Conservation (phyloP, 805 yeast genomes). For the Scheffersomyces spartinae region DNA sequence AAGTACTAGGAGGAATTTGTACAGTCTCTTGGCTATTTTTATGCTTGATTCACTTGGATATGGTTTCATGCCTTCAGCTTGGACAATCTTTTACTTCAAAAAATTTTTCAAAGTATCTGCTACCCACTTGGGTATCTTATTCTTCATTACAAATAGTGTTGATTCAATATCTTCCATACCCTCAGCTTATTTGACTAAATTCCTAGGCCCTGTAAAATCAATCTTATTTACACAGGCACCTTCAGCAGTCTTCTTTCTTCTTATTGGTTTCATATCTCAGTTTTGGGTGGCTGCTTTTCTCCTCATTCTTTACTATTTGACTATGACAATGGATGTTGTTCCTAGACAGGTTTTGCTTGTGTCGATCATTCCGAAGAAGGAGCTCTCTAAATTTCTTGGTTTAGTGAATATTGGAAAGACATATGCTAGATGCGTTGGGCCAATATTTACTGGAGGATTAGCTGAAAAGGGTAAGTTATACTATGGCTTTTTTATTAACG, state of each 20-base stretch:
- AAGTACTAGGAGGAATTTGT: slow-evolving; percentile 30
- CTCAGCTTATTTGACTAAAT: slow-evolving; percentile 57
- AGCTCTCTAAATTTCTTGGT: slow-evolving; percentile 72
- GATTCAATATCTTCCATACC: slow-evolving; percentile 66
- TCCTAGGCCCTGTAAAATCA: slow-evolving; percentile 70
- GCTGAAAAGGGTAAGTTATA: slow-evolving; percentile 40
- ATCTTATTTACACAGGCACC: slow-evolving; percentile 69
- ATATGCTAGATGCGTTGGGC: slow-evolving; percentile 74
- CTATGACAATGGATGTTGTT: slow-evolving; percentile 81
- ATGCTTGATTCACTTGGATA: slow-evolving; percentile 81
- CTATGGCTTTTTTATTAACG: slow-evolving; percentile 41
- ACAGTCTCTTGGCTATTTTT: slow-evolving; percentile 46
- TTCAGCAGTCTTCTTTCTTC: slow-evolving; percentile 51
- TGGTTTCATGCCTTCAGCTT: slow-evolving; percentile 81
- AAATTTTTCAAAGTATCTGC: slow-evolving; percentile 43
- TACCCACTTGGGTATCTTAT: slow-evolving; percentile 51
- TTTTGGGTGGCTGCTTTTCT: slow-evolving; percentile 37
- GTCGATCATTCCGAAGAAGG: slow-evolving; percentile 47
- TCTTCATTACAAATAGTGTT: slow-evolving; percentile 50
- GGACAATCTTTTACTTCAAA: slow-evolving; percentile 78
- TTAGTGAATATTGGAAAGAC: slow-evolving; percentile 81
- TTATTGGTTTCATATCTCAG: slow-evolving; percentile 15
- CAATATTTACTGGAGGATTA: slow-evolving; percentile 63
- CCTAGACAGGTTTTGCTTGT: slow-evolving; percentile 79
- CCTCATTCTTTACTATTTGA: slow-evolving; percentile 45